These are phyloP conservation scores for Corchorus olitorius DNA, from an alignment of 345 rosid genomes.

Conservation along the genomic window DNA sequence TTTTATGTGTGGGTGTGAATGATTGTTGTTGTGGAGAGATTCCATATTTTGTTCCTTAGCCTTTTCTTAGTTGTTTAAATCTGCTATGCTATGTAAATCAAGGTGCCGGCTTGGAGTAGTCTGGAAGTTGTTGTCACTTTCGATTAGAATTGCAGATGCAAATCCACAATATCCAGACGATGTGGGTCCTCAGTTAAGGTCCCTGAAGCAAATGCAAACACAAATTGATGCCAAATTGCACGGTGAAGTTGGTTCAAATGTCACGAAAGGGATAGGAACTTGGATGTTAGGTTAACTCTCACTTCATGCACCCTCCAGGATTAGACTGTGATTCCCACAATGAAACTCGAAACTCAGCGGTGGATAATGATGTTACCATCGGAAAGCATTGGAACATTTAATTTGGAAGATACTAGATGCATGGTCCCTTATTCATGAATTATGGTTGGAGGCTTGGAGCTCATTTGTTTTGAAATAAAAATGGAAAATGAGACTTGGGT, in stretches of 20 bases:
- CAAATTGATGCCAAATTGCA: neutral
- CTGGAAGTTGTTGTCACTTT: slow-evolving; percentile 12
- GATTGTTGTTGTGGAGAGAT: slow-evolving; percentile 8
- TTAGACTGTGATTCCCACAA: neutral
- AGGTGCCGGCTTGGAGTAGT: slow-evolving; percentile 11
- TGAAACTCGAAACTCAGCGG: neutral
- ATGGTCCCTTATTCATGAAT: too few species aligned
- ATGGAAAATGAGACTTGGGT: neutral
- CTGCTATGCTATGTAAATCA: neutral
- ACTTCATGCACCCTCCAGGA: slow-evolving; percentile 7
- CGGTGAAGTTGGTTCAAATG: slow-evolving; percentile 8
- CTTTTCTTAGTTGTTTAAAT: neutral
- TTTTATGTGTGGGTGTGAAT: neutral
- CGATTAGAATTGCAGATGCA: neutral
- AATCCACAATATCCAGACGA: neutral
- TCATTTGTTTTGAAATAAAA: too few species aligned
- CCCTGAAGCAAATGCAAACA: slow-evolving; percentile 1
- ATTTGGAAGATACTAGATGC: too few species aligned
- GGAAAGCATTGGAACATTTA: too few species aligned
- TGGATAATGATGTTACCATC: too few species aligned
- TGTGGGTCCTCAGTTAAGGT: neutral
- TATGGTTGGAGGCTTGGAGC: too few species aligned
- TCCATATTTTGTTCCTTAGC: slow-evolving; percentile 20
- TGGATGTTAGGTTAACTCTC: slow-evolving; percentile 5
- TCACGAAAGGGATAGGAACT: neutral